Base-by-base conservation (phyloP, 164 flowering plant genomes). In the Berberis thunbergii region DNA sequence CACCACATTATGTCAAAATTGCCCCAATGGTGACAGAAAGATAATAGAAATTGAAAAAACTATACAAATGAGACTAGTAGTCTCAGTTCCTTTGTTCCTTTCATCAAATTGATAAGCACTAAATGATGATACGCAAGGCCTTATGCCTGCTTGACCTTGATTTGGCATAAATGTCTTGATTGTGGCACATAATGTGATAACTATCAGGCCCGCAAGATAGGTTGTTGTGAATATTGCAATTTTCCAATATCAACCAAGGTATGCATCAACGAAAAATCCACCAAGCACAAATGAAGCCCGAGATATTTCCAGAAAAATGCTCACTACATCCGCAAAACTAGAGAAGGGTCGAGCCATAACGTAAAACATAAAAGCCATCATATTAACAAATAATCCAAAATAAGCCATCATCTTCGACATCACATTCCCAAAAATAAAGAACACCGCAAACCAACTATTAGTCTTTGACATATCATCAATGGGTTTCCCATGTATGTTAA, bases 91-190 rank as follows among this genome's bases (percentile, higher is more conserved):
- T n/a, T n/a, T 77, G 52, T 89, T 88, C 53, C 73, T 84, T 68
- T 93, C 98, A 63, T 88, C 94, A 70, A 93, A 93, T 70, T 93
- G 98, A 75, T 93, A 96, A n/a, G 98, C 98, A 59, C 98, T 96
- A 67, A 92, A 92, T 8, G 98, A 93, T 49, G 97, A 89, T 53
- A 93, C 98, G 62, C 97, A 93, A 0, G 98, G 97, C 69, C 97
- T 85, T 66, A 93, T 93, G 1, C 98, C 98, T n/a, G 98, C 97
- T 42, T 84, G 55, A 42, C 69, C 85, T 77, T 93, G 97, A 66
- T 80, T 81, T 66, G 97, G 98, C 71, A 73, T 63, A 3, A 93
- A 81, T 9, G 67, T 46, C 2, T 58, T 74, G 77, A 90, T 68
- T 26, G 92, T 75, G 64, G 96, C 97, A 59, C 87, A 82, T 57